A percentile compares a stretch with the other conserved stretches of the same genome.
Evolutionary conservation across 2,329 filamentous ascomycete genomes (phyloP).

Genomic region (Aquanectria penicillioides): DNA sequence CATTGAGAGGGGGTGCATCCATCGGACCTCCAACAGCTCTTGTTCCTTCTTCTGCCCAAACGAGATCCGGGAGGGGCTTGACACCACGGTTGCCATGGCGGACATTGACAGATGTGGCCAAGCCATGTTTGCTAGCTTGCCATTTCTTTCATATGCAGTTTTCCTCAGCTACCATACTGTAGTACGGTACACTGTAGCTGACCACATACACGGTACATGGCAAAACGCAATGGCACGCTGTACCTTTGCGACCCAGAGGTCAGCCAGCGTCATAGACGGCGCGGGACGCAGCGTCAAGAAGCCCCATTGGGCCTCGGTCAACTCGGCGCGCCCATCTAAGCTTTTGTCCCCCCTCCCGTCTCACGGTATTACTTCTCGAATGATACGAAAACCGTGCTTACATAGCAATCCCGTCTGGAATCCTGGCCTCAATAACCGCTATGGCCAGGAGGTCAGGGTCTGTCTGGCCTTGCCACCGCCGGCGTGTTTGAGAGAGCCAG

Average conservation of each 20-base stretch:
- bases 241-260: not conserved
- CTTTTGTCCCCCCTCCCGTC: not conserved
- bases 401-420: constrained; percentile 1
- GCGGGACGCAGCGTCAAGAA: not conserved
- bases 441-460: not conserved
- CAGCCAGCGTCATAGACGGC: not conserved
- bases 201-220: too few species aligned
- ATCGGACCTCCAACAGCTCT: not conserved
- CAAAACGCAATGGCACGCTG: not conserved
- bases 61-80: not conserved
- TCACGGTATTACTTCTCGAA: not conserved
- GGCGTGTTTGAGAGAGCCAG: too few species aligned
- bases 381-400: not conserved
- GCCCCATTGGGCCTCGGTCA: not conserved
- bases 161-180: too few species aligned
- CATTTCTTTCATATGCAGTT: too few species aligned
- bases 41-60: not conserved
- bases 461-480: too few species aligned
- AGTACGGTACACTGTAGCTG: too few species aligned
- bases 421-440: not conserved
- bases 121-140: too few species aligned
- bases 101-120: too few species aligned
- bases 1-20: not conserved
- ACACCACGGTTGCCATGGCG: not conserved
- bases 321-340: not conserved